phyloP scores from a whole-genome alignment of 108 stramenopile species.

The Nitzschia sp. region DNA sequence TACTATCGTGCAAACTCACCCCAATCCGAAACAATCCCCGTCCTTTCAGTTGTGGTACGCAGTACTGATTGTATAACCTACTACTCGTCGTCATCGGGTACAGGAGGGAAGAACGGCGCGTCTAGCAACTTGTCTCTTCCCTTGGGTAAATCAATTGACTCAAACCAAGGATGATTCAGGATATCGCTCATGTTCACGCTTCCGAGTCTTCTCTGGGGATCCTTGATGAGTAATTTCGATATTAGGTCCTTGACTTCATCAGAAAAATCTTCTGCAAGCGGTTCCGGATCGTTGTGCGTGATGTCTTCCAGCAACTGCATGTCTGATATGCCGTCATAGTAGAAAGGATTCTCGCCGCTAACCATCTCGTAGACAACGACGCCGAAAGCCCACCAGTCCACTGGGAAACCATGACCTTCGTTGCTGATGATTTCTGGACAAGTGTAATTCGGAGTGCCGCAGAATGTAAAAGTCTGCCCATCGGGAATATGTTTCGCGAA shows the following conservation, averaged over 20 bases:
- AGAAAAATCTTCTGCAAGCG: conserved; percentile 37
- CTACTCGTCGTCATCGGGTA: not conserved
- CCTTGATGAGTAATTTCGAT: conserved; percentile 37
- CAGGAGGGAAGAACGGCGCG: conserved; percentile 80
- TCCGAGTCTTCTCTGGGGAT: conserved; percentile 50
- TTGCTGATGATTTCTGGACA: conserved; percentile 78
- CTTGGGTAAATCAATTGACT: conserved; percentile 54
- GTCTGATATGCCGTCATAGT: conserved; percentile 51
- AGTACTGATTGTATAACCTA: no score
- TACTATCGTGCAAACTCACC: no score
- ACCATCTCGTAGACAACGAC: conserved; percentile 89
- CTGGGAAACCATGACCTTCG: conserved; percentile 82
- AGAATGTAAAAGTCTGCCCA: conserved; percentile 79
- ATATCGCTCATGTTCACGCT: not conserved
- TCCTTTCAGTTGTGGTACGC: no score
- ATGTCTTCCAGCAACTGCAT: conserved; percentile 73
- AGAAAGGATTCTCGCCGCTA: conserved; percentile 57
- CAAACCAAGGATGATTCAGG: conserved; percentile 20
- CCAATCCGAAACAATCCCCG: no score
- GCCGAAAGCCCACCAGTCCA: conserved; percentile 90
- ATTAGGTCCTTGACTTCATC: conserved; percentile 42
- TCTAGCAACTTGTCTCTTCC: conserved; percentile 43
- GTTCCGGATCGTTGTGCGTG: conserved; percentile 46
- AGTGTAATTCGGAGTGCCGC: conserved; percentile 89
- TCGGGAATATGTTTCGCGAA: conserved; percentile 65